Evolutionary conservation across 2,329 filamentous ascomycete genomes (phyloP), one percentile per base, ranked within the genome.

Genomic region (Eurotiales sp.): DNA sequence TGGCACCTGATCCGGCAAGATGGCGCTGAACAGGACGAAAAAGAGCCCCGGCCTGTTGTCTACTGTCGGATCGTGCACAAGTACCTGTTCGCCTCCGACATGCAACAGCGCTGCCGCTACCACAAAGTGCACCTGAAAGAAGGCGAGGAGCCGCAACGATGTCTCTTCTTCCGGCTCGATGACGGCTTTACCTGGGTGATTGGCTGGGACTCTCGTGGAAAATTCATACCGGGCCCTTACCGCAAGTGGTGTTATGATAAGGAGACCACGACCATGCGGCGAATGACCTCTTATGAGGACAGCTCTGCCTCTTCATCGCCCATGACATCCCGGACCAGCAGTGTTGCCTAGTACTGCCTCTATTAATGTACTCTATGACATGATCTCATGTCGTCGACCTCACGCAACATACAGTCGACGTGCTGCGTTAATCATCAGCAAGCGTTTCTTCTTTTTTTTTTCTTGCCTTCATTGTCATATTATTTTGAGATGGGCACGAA

Each of bases 151-250:
- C 61, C 64, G 8, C 63, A 72, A 46, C 61, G 66, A 55, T 69
- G 71, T 15, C 65, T 72, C 51, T 78, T 78, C 63, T 78, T 78
- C 63, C 70, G 65, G 11, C 69, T 78, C 23, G 76, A 78, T 51
- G 72, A 78, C 44, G 74, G 71, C 30, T 59, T 72, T 41, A 69
- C 72, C 48, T 78, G 75, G 74, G 74, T 78, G 32, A 68, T 74
- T 34, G 75, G 72, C 55, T 78, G 75, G 74, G 74, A 78, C 57
- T 64, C 69, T 19, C 62, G 75, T 36, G 75, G 74, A 49, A 68
- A 65, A n/a, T 78, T 78, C 60, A 72, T 78, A 39, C 73, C 73
- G 3, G 75, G 75, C 1, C 75, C 74, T 3, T 78, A 77, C 58
- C 72, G 73, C 49, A 72, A 75, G 42, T 78, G 75, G 75, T 71